phyloP scores from a whole-genome alignment of 768 basidiomycete genomes.

The Pleurotus citrinopileatus region DNA sequence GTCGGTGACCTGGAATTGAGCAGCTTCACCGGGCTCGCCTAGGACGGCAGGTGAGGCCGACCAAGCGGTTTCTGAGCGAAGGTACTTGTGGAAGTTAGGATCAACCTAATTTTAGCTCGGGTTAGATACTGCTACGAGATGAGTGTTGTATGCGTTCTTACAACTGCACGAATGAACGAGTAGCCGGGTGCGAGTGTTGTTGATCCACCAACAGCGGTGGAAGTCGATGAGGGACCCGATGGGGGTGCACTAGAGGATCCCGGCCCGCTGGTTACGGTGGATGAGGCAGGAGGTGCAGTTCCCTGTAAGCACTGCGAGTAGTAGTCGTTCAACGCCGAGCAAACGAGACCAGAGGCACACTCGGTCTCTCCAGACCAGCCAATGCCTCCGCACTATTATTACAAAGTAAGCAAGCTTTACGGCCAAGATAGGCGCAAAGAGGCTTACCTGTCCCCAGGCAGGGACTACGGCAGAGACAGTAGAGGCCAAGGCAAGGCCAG shows the following conservation, averaged over 20 bases:
- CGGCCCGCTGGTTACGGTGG: constrained; percentile 14
- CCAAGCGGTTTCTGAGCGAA: constrained; percentile 44
- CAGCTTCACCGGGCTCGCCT: constrained; percentile 46
- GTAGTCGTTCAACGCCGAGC: constrained; percentile 40
- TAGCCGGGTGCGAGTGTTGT: constrained; percentile 46
- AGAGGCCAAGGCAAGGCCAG: constrained; percentile 5
- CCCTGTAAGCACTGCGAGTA: constrained; percentile 41
- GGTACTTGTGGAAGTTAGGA: constrained; percentile 62
- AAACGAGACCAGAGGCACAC: constrained; percentile 45
- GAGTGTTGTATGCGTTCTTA: constrained; percentile 22
- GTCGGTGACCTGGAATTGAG: constrained; percentile 52
- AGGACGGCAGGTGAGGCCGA: constrained; percentile 48
- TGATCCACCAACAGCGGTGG: constrained; percentile 29
- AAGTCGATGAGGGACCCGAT: constrained; percentile 16
- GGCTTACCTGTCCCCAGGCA: constrained; percentile 6
- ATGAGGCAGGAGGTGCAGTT: constrained; percentile 13
- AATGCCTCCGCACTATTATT: constrained; percentile 47
- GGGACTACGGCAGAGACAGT: constrained; percentile 1
- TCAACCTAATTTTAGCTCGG: constrained; percentile 32
- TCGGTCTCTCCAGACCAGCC: constrained; percentile 50
- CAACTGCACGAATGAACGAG: constrained; percentile 58
- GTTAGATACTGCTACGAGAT: neutral
- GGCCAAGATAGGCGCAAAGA: neutral
- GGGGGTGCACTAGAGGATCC: constrained; percentile 9
- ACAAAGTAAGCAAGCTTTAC: neutral